Evolutionary conservation across 106 monocot genomes (phyloP), one percentile per base, ranked within the genome.

Genomic region (Hemerocallis citrina): DNA sequence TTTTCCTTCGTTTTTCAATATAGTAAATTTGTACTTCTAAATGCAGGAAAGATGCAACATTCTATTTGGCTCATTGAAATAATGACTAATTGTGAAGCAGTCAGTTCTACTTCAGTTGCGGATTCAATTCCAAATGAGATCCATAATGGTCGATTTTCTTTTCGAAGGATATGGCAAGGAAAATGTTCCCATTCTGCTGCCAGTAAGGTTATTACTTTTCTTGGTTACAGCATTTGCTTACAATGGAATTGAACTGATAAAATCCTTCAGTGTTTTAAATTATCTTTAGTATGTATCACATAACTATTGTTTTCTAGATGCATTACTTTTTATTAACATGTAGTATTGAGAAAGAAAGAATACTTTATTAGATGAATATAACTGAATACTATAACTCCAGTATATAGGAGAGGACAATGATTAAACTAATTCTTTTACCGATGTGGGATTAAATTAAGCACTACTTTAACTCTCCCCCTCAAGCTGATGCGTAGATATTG

Each of bases 101-200:
- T 32, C 32, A 62, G 40, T 73, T 44, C 41, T 41, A 61, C 42
- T 47, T 52, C 57, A 37, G 29, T 42, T 34, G 40, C 52, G 39
- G 40, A 39, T 30, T 33, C 60, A 40, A 64, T 61, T 63, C 51
- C 68, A 23, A 34, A 40, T 68, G 75, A 70, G 21, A 44, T 67
- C 6, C 75, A 38, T 57, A 70, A 50, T 17, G 70, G 62, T 16
- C 75, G 79, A 31, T 79, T 76, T 35, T 69, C 76, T 50, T 77
- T 96, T 64, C 55, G 76, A 42, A 86, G 81, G 78, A 90, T 96
- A 72, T 96, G 95, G 95, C 86, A 86, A 61, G 90, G 90, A 50
- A 87, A 83, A 29, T 86, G 81, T 61, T 78, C 94, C 20, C 89
- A 90, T 51, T 90, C 66, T 78, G 78, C 78, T 67, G 90, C 90